phyloP scores from a whole-genome alignment of 108 stramenopile species.

The Cylindrotheca closterium region DNA sequence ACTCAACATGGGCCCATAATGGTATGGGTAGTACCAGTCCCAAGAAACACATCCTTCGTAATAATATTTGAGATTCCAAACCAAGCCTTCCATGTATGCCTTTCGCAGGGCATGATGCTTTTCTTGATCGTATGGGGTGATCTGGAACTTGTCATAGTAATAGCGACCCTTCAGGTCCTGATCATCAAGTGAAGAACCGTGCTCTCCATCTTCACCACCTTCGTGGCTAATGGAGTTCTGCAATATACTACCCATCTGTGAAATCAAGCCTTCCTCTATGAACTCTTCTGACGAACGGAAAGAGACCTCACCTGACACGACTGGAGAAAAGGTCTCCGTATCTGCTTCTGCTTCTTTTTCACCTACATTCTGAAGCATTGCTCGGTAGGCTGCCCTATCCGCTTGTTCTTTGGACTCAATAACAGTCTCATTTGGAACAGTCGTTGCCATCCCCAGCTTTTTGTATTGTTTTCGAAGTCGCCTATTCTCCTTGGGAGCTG shows the following conservation, averaged over 20 bases:
- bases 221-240: slow-evolving; percentile 34
- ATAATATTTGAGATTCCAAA: slow-evolving; percentile 97
- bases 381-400: slow-evolving; percentile 56
- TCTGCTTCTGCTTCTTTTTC: neutral
- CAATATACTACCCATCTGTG: slow-evolving; percentile 40
- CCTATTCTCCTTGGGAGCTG: slow-evolving; percentile 40
- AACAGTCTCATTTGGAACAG: slow-evolving; percentile 66
- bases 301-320: slow-evolving; percentile 27
- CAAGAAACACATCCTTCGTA: slow-evolving; percentile 89
- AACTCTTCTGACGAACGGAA: slow-evolving; percentile 13
- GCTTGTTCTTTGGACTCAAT: slow-evolving; percentile 64
- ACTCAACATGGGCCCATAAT: slow-evolving; percentile 94
- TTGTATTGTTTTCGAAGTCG: slow-evolving; percentile 53
- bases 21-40: slow-evolving; percentile 99
- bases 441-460: slow-evolving; percentile 45
- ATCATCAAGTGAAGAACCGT: slow-evolving; percentile 35
- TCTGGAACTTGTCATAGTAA: slow-evolving; percentile 93
- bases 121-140: slow-evolving; percentile 83
- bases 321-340: slow-evolving; percentile 43
- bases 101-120: slow-evolving; percentile 81
- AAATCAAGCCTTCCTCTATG: slow-evolving; percentile 44
- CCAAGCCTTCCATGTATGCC: slow-evolving; percentile 90
- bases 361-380: slow-evolving; percentile 42
- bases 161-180: slow-evolving; percentile 83
- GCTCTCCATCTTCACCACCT: slow-evolving; percentile 11